These are phyloP conservation scores for Suillus spraguei DNA, from an alignment of 768 basidiomycete species.

Conservation along the genomic window DNA sequence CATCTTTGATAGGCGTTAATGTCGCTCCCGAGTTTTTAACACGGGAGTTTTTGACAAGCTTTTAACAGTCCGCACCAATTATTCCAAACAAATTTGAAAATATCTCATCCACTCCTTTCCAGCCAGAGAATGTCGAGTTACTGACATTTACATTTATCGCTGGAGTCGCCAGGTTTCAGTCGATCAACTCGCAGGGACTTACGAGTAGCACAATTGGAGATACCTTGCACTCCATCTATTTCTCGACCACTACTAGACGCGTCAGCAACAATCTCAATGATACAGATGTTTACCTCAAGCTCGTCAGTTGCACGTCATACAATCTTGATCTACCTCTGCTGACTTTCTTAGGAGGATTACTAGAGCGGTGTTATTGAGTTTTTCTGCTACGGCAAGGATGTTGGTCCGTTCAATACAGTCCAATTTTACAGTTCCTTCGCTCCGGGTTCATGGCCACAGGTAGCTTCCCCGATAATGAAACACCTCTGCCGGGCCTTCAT, in stretches of 20 bases:
- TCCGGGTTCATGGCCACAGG: conserved; percentile 9
- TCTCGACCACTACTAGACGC: neutral
- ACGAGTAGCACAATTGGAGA: neutral
- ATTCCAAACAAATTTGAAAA: too few species aligned
- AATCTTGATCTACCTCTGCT: neutral
- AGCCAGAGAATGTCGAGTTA: too few species aligned
- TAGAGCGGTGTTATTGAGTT: conserved; percentile 14
- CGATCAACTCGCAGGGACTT: too few species aligned
- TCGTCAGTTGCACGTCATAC: neutral
- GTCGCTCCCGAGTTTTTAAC: too few species aligned
- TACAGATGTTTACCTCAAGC: neutral
- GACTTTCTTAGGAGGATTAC: neutral
- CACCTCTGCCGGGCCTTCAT: too few species aligned
- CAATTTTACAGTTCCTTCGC: conserved; percentile 9
- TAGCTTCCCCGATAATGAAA: neutral
- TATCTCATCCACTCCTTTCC: too few species aligned
- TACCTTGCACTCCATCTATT: conserved; percentile 1
- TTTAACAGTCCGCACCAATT: too few species aligned
- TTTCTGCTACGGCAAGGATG: conserved; percentile 8
- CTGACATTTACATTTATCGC: too few species aligned
- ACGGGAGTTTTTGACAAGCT: too few species aligned
- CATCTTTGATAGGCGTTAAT: too few species aligned
- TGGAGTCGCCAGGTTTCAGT: too few species aligned
- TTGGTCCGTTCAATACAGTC: too few species aligned
- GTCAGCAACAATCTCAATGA: neutral